These are phyloP conservation scores for Entoloma clypeatum DNA, from an alignment of 1,284 basidiomycete genomes.

Conservation along the genomic window DNA sequence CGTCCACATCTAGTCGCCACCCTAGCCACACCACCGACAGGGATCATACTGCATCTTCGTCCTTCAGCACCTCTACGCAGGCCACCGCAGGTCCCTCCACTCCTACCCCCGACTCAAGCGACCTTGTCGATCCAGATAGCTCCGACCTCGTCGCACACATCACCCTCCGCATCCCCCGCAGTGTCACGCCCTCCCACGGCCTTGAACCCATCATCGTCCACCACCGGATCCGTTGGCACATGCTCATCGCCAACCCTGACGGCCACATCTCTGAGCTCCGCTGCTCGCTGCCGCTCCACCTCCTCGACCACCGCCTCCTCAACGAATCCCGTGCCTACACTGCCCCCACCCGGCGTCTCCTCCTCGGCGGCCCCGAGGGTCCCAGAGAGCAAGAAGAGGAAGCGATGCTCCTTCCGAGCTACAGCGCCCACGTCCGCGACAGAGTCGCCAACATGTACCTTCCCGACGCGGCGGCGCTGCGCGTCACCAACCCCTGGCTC, in stretches of 20 bases:
- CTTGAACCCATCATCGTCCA: conserved; percentile 69
- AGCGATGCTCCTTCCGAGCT: conserved; percentile 79
- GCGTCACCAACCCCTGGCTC: conserved; percentile 64
- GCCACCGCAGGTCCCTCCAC: conserved; percentile 13
- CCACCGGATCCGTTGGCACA: conserved; percentile 74
- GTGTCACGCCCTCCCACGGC: conserved; percentile 59
- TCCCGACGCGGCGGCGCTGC: conserved; percentile 59
- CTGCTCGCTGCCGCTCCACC: conserved; percentile 83
- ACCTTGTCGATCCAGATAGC: conserved; percentile 25
- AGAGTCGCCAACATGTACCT: conserved; percentile 80
- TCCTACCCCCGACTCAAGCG: conserved; percentile 11
- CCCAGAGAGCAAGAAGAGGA: conserved; percentile 44
- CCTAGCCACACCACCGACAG: no score
- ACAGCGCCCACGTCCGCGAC: conserved; percentile 84
- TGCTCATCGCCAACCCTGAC: conserved; percentile 80
- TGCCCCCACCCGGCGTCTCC: conserved; percentile 62
- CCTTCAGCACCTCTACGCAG: conserved; percentile 4
- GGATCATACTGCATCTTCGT: no score
- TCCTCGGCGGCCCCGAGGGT: conserved; percentile 38
- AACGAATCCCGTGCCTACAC: conserved; percentile 74
- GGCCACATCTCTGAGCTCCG: conserved; percentile 88
- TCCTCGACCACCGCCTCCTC: conserved; percentile 71
- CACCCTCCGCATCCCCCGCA: conserved; percentile 44
- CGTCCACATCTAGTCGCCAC: conserved; percentile 14
- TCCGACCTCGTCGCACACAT: conserved; percentile 49